phyloP scores from a whole-genome alignment of 805 yeast species.

The Lachancea sp. region DNA sequence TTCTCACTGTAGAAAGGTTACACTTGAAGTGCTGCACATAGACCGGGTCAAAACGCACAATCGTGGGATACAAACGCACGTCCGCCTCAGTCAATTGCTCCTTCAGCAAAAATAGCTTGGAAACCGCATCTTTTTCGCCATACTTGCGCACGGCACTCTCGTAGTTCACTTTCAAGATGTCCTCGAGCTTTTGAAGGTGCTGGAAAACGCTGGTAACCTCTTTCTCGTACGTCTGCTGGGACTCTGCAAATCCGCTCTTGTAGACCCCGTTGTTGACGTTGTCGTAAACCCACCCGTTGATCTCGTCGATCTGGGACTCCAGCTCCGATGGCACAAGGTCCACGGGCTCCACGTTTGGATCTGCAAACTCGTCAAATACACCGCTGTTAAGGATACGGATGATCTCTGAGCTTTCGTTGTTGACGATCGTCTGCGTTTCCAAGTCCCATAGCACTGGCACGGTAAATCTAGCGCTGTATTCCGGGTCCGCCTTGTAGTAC shows the following conservation, averaged over 20 bases:
- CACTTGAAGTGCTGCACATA: conserved; percentile 95
- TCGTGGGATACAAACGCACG: conserved; percentile 77
- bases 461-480: conserved; percentile 76
- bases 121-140: conserved; percentile 16
- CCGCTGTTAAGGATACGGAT: conserved; percentile 76
- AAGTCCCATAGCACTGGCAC: conserved; percentile 94
- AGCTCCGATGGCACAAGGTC: conserved; percentile 58
- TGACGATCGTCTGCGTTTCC: conserved; percentile 75
- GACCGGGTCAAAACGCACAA: conserved; percentile 86
- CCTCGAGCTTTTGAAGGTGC: conserved; percentile 65
- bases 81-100: conserved; percentile 82
- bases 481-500: conserved; percentile 68
- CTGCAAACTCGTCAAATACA: conserved; percentile 52
- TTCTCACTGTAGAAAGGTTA: conserved; percentile 73
- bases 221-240: conserved; percentile 72
- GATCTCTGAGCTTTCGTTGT: conserved; percentile 86
- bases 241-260: conserved; percentile 83
- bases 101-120: conserved; percentile 48
- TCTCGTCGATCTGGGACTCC: conserved; percentile 56
- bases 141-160: conserved; percentile 20
- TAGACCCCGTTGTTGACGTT: conserved; percentile 89
- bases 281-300: conserved; percentile 79
- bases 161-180: conserved; percentile 44
- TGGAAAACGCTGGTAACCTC: conserved; percentile 59
- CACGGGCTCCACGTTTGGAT: conserved; percentile 32